These are phyloP conservation scores for Syzygium jambos DNA, from an alignment of 345 rosid genomes.

Conservation along the genomic window DNA sequence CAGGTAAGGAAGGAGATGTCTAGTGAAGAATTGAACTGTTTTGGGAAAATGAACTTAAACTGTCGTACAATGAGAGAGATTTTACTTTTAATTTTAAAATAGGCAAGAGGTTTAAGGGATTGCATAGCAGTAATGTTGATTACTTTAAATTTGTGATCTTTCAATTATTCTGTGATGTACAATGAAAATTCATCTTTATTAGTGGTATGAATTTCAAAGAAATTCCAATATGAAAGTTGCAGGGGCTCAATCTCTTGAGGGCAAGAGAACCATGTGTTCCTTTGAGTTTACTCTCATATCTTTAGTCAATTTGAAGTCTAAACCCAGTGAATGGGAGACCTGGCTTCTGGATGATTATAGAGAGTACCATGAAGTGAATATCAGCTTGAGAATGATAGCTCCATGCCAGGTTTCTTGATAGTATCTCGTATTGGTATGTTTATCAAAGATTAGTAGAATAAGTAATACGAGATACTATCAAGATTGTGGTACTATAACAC, in stretches of 20 bases:
- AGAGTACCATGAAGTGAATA: background rate
- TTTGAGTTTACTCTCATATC: background rate
- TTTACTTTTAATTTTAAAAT: background rate
- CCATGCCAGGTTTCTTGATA: background rate
- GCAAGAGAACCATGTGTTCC: background rate
- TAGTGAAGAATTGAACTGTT: background rate
- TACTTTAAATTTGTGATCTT: background rate
- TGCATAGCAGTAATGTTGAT: background rate
- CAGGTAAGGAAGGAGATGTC: background rate
- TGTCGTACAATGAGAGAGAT: background rate
- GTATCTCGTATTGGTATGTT: background rate
- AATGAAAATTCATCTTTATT: background rate
- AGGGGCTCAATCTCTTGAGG: background rate
- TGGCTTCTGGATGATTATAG: background rate
- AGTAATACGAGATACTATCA: background rate
- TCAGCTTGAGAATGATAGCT: background rate
- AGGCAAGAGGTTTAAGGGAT: background rate
- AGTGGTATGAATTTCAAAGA: background rate
- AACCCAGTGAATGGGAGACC: background rate
- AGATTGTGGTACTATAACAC: background rate
- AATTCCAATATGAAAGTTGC: background rate
- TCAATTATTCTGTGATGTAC: background rate
- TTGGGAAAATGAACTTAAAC: background rate
- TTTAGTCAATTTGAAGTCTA: background rate
- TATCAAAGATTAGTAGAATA: background rate